A percentile compares a stretch with the other conserved stretches of the same genome.
Conservation (phyloP, 1,284 basidiomycete genomes). For the Vanrija humicola region DNA sequence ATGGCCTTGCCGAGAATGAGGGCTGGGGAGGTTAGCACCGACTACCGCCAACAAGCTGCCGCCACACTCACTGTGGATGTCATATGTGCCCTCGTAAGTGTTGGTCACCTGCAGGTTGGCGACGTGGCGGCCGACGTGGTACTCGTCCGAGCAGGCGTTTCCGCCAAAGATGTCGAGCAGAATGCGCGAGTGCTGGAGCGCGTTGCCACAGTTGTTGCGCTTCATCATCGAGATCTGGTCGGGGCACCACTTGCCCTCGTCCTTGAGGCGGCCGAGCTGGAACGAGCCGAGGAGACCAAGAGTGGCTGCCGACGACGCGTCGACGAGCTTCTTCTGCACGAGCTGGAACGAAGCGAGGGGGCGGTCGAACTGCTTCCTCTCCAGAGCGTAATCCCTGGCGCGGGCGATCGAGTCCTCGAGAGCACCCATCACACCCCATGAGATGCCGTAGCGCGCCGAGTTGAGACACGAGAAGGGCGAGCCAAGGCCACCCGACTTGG, state of each 20-base stretch:
- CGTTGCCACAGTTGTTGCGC: conserved; percentile 93
- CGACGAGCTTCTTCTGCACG: conserved; percentile 93
- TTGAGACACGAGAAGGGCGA: conserved; percentile 89
- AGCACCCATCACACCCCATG: conserved; percentile 91
- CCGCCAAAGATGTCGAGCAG: conserved; percentile 87
- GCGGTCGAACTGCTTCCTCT: conserved; percentile 77
- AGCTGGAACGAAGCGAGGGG: conserved; percentile 93
- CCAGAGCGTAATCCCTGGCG: conserved; percentile 79
- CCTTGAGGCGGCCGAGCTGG: conserved; percentile 85
- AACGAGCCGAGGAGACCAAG: conserved; percentile 74
- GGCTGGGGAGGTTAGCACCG: not conserved
- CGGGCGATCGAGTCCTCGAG: conserved; percentile 84
- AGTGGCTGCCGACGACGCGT: conserved; percentile 79
- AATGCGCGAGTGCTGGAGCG: conserved; percentile 70
- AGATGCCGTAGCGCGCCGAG: conserved; percentile 84
- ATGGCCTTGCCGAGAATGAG: conserved; percentile 85
- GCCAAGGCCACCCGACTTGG: conserved; percentile 68
- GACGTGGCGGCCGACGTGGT: conserved; percentile 79
- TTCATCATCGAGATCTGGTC: conserved; percentile 96
- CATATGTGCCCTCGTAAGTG: conserved; percentile 74
- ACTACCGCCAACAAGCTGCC: too few species aligned
- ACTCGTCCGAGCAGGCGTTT: conserved; percentile 87
- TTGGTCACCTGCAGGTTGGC: conserved; percentile 88
- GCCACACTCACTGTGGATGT: conserved; percentile 10
- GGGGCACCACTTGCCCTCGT: conserved; percentile 68